Conservation (phyloP, 2,329 filamentous ascomycete species). For the Colletotrichum destructivum region DNA sequence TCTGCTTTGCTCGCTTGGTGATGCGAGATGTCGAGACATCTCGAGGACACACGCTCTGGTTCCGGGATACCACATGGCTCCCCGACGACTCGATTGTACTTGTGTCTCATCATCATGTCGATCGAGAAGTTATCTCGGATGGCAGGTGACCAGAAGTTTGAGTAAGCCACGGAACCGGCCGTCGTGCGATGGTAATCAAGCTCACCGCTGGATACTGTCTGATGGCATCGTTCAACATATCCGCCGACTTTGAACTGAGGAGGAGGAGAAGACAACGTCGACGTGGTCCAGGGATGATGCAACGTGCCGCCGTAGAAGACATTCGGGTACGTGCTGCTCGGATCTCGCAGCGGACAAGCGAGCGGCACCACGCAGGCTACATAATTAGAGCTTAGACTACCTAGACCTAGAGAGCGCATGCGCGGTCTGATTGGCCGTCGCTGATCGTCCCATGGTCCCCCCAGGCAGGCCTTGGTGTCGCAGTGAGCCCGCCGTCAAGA, state of each 20-base stretch:
- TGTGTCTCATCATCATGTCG: neutral
- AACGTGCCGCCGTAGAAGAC: conserved; percentile 16
- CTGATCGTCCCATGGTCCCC: neutral
- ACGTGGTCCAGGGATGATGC: conserved; percentile 14
- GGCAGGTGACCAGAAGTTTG: neutral
- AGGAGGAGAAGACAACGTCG: neutral
- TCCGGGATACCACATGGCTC: neutral
- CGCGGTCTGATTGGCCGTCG: conserved; percentile 22
- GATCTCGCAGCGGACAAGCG: conserved; percentile 31
- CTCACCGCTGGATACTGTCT: conserved; percentile 9
- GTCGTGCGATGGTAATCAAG: neutral
- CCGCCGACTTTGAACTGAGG: neutral
- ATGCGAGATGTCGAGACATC: neutral
- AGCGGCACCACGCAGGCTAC: conserved; percentile 12
- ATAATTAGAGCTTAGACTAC: too few species aligned
- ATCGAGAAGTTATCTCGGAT: conserved; percentile 9
- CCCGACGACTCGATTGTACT: neutral
- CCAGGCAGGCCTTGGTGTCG: conserved; percentile 2
- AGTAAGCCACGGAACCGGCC: neutral
- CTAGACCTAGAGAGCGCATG: neutral
- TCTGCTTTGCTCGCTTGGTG: neutral
- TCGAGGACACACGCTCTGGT: neutral
- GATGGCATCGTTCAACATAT: conserved; percentile 12
- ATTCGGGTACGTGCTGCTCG: conserved; percentile 20
- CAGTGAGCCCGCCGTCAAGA: conserved; percentile 27